Conservation (phyloP, 179 eudicot genomes). For the Vitellaria paradoxa region DNA sequence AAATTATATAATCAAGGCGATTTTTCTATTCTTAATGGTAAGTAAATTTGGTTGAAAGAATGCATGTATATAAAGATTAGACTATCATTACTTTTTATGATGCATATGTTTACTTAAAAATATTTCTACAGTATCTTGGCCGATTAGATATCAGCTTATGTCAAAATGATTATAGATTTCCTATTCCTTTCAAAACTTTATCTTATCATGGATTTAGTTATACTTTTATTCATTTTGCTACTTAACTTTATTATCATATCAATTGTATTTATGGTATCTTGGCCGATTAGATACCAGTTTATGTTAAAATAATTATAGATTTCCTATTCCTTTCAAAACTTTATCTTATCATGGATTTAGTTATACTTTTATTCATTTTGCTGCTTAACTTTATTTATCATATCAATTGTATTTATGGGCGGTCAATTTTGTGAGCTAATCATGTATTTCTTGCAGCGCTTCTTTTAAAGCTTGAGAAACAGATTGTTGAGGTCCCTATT, state of each 20-base stretch:
- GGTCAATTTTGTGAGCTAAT: conserved; percentile 10
- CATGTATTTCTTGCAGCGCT: conserved; percentile 58
- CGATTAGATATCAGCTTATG: too few relatives aligned
- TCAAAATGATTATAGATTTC: too few relatives aligned
- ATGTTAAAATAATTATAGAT: too few relatives aligned
- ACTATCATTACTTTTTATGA: neutral
- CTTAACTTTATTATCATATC: conserved; percentile 4
- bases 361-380: too few relatives aligned
- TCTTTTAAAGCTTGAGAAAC: conserved; percentile 91
- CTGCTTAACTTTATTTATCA: conserved; percentile 2
- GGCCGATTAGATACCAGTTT: too few relatives aligned
- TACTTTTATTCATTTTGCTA: neutral
- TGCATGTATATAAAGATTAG: neutral
- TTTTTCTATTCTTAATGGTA: conserved; percentile 97
- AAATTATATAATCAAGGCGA: conserved; percentile 70
- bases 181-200: too few relatives aligned
- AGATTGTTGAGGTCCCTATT: conserved; percentile 82
- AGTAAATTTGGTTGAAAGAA: conserved; percentile 8
- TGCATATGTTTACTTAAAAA: neutral
- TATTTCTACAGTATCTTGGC: neutral
- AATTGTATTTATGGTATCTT: neutral
- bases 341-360: too few relatives aligned
- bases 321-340: too few relatives aligned
- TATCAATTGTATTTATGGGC: neutral
- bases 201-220: too few relatives aligned